Evolutionary conservation across 2,329 filamentous ascomycete genomes (phyloP).

Genomic region (Fonsecaea multimorphosa): DNA sequence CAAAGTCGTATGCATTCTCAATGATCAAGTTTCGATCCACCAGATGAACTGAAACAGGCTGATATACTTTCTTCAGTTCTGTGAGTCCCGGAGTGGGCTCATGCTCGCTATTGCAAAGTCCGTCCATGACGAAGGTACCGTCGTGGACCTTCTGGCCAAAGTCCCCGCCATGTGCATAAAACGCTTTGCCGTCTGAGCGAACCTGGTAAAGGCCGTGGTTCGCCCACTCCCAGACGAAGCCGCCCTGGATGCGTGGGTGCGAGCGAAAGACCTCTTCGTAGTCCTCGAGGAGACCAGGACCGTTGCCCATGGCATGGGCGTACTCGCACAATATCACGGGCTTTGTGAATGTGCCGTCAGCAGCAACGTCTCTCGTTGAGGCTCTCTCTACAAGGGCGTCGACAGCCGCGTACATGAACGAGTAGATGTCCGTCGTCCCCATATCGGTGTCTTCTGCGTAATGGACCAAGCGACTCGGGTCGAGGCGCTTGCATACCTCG

Average conservation of each 20-base stretch:
- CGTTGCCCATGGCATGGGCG: conserved; percentile 74
- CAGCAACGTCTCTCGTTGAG: conserved; percentile 2
- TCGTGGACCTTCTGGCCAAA: conserved; percentile 68
- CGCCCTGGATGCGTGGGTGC: conserved; percentile 68
- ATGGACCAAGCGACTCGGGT: conserved; percentile 66
- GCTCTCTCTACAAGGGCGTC: conserved; percentile 43
- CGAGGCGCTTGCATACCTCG: conserved; percentile 62
- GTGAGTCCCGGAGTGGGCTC: conserved; percentile 62
- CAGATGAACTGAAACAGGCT: conserved; percentile 62
- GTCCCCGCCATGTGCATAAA: conserved; percentile 67
- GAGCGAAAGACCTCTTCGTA: conserved; percentile 69
- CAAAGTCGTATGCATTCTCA: conserved; percentile 33
- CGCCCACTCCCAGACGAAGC: conserved; percentile 71
- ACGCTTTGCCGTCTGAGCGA: conserved; percentile 48
- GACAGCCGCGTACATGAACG: conserved; percentile 67
- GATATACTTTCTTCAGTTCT: conserved; percentile 64
- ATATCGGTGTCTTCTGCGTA: conserved; percentile 70
- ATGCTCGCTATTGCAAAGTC: conserved; percentile 61
- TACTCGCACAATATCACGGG: conserved; percentile 57
- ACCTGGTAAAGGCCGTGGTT: conserved; percentile 61
- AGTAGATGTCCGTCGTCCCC: conserved; percentile 69
- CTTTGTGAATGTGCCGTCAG: conserved; percentile 55
- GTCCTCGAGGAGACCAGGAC: conserved; percentile 71
- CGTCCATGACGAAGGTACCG: conserved; percentile 68
- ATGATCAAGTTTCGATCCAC: conserved; percentile 50